Evolutionary conservation across 2,329 filamentous ascomycete species (phyloP).

Genomic region (Cytospora chrysosperma): DNA sequence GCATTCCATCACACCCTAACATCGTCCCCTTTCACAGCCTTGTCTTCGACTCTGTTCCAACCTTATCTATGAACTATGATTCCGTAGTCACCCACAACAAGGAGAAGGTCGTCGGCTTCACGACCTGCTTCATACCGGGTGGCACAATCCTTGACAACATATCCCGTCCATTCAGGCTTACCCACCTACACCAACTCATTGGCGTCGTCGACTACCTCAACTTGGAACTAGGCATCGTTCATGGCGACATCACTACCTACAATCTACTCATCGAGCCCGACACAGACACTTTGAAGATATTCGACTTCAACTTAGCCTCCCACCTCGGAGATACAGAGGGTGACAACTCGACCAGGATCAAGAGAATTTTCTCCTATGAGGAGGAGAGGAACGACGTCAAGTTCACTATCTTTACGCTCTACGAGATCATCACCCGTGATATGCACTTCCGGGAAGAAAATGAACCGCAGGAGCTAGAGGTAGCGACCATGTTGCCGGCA

Average conservation of each 20-base stretch:
- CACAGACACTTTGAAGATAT: constrained; percentile 35
- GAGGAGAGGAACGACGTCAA: constrained; percentile 35
- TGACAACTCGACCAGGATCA: not conserved
- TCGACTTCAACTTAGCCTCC: constrained; percentile 37
- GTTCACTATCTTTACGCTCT: constrained; percentile 36
- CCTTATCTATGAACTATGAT: no score
- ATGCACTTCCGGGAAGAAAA: constrained; percentile 25
- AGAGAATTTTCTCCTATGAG: constrained; percentile 10
- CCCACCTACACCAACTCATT: constrained; percentile 38
- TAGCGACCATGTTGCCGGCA: constrained; percentile 14
- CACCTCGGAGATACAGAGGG: constrained; percentile 24
- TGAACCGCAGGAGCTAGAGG: constrained; percentile 30
- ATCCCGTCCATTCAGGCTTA: constrained; percentile 34
- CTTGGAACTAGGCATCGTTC: constrained; percentile 35
- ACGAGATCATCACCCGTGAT: constrained; percentile 38
- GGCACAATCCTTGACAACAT: constrained; percentile 34
- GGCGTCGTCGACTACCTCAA: constrained; percentile 38
- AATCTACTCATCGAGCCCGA: constrained; percentile 37
- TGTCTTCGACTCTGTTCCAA: constrained; percentile 27
- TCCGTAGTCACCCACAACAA: not conserved
- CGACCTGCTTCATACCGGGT: constrained; percentile 34
- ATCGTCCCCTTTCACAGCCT: constrained; percentile 30
- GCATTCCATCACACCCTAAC: constrained; percentile 33
- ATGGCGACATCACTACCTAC: constrained; percentile 38
- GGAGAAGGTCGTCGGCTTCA: constrained; percentile 27